A percentile compares a stretch with the other conserved stretches of the same genome.
Conservation (phyloP, 345 rosid species). For the Corchorus capsularis region DNA sequence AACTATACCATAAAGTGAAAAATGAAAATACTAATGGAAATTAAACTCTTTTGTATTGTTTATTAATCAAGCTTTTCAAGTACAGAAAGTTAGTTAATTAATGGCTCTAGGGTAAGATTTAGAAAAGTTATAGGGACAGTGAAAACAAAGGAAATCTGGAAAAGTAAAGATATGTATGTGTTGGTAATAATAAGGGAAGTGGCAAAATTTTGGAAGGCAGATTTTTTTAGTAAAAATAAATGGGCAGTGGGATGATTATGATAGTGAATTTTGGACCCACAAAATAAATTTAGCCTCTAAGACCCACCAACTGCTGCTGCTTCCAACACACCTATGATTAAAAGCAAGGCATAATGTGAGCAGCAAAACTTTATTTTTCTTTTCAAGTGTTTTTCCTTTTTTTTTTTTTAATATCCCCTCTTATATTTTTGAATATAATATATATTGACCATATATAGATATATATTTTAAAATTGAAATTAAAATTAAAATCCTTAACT, state of each 20-base stretch:
- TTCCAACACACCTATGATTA: slow-evolving; percentile 37
- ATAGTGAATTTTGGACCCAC: slow-evolving; percentile 35
- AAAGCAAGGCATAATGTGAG: slow-evolving; percentile 27
- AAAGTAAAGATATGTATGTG: slow-evolving; percentile 16
- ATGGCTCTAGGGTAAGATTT: slow-evolving; percentile 5
- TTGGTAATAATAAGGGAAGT: slow-evolving; percentile 18
- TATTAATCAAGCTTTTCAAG: neutral
- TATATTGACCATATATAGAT: neutral
- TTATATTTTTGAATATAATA: neutral
- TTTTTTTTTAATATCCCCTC: neutral
- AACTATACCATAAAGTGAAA: neutral
- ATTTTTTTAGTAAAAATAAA: neutral
- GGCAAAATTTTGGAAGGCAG: neutral
- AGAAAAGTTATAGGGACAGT: slow-evolving; percentile 10
- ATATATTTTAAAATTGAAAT: neutral
- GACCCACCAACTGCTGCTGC: slow-evolving; percentile 36
- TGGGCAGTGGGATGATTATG: slow-evolving; percentile 21
- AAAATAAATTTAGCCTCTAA: slow-evolving; percentile 33
- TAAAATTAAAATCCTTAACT: neutral
- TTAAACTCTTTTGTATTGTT: neutral
- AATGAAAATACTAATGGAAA: neutral
- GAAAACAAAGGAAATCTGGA: slow-evolving; percentile 22
- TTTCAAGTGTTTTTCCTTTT: neutral
- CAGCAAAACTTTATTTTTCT: neutral
- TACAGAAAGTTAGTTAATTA: neutral